These are phyloP conservation scores for Rhodotorula taiwanensis DNA, from an alignment of 768 basidiomycete genomes.

Conservation along the genomic window DNA sequence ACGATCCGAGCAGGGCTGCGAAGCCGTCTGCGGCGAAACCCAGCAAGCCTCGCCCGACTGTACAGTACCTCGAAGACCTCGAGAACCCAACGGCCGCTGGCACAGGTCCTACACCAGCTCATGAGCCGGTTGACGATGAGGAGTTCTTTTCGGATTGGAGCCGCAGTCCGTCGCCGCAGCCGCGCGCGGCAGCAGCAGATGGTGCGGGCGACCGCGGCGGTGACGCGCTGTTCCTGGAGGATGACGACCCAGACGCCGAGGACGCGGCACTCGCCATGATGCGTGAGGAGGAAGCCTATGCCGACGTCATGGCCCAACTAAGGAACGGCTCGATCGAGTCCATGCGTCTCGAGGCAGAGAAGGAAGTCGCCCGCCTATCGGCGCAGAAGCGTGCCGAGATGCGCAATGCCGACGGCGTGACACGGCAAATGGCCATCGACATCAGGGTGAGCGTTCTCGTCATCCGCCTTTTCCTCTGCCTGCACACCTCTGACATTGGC, in stretches of 20 bases:
- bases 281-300: conserved; percentile 62
- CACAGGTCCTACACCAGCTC: conserved; percentile 3
- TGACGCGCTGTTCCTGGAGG: conserved; percentile 9
- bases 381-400: conserved; percentile 78
- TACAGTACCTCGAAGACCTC: neutral
- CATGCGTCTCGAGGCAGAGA: conserved; percentile 80
- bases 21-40: neutral
- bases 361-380: conserved; percentile 74
- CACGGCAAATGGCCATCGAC: conserved; percentile 88
- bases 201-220: no score
- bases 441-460: conserved; percentile 53
- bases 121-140: conserved; percentile 28
- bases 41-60: no score
- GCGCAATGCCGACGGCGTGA: conserved; percentile 90
- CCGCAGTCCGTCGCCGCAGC: conserved; percentile 45
- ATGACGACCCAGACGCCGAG: conserved; percentile 51
- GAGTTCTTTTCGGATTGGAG: conserved; percentile 46
- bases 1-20: neutral
- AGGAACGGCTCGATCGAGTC: conserved; percentile 75
- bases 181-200: neutral
- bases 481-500: neutral
- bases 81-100: neutral
- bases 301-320: conserved; percentile 82
- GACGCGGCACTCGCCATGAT: conserved; percentile 53
- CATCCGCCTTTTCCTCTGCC: conserved; percentile 42